phyloP scores from a whole-genome alignment of 2,329 filamentous ascomycete genomes.

The Ploettnerulaceae sp. region DNA sequence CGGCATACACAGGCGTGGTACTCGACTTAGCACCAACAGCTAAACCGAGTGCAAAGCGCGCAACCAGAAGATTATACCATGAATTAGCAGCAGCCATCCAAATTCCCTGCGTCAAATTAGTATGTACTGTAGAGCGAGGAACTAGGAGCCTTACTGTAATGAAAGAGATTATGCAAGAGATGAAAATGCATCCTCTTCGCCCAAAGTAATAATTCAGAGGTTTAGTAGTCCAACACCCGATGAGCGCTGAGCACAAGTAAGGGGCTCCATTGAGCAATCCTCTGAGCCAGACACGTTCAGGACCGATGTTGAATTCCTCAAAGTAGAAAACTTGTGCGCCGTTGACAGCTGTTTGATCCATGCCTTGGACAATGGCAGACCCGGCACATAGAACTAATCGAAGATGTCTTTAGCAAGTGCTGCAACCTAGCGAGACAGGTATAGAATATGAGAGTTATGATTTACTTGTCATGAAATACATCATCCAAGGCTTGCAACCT shows the following conservation, averaged over 20 bases:
- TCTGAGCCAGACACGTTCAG: slow-evolving; percentile 42
- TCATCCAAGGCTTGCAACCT: slow-evolving; percentile 52
- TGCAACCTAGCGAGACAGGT: no score
- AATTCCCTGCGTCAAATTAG: slow-evolving; percentile 6
- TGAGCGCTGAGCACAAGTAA: slow-evolving; percentile 46
- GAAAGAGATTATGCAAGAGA: slow-evolving; percentile 68
- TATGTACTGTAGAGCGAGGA: neutral
- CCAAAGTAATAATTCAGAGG: slow-evolving; percentile 59
- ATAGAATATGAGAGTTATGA: neutral
- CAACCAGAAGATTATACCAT: slow-evolving; percentile 67
- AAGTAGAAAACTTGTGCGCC: slow-evolving; percentile 61
- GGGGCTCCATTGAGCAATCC: slow-evolving; percentile 60
- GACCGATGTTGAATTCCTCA: slow-evolving; percentile 28
- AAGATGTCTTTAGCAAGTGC: neutral
- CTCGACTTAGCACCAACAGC: slow-evolving; percentile 70
- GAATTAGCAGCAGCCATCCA: slow-evolving; percentile 49
- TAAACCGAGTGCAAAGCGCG: slow-evolving; percentile 66
- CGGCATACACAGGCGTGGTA: slow-evolving; percentile 65
- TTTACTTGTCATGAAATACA: slow-evolving; percentile 54
- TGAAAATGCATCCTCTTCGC: slow-evolving; percentile 64
- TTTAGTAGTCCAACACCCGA: slow-evolving; percentile 50
- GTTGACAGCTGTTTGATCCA: slow-evolving; percentile 66
- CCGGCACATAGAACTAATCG: slow-evolving; percentile 15
- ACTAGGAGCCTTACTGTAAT: slow-evolving; percentile 26
- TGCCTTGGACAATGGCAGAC: slow-evolving; percentile 24